Conservation (phyloP, 2,329 filamentous ascomycete species). For the Fusarium marasasianum region DNA sequence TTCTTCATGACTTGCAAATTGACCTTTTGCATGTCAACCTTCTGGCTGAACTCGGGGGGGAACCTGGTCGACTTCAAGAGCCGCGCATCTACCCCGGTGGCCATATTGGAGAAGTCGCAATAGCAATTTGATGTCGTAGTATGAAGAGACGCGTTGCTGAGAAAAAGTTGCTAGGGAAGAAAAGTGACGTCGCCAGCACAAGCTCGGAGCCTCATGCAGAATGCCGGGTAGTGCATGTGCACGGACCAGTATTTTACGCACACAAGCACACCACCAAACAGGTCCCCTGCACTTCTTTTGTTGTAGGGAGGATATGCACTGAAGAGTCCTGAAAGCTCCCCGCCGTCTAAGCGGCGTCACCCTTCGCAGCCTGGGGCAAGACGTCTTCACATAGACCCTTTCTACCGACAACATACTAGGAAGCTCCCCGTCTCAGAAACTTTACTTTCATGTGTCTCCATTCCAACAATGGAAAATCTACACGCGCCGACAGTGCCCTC, state of each 20-base stretch:
- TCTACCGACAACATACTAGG: not conserved
- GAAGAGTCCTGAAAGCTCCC: conserved; percentile 12
- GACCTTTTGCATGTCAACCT: conserved; percentile 97
- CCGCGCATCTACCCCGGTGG: conserved; percentile 87
- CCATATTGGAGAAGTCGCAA: conserved; percentile 64
- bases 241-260: conserved; percentile 18
- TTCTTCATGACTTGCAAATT: conserved; percentile 98
- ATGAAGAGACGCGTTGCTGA: conserved; percentile 30
- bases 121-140: conserved; percentile 23
- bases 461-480: conserved; percentile 60
- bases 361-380: conserved; percentile 25
- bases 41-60: conserved; percentile 89
- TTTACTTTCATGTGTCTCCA: conserved; percentile 17
- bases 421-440: not conserved
- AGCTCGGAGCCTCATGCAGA: not conserved
- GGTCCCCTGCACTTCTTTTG: not conserved
- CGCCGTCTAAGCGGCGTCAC: conserved; percentile 30
- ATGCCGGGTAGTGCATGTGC: not conserved
- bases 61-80: conserved; percentile 92
- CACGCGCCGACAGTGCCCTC: conserved; percentile 72
- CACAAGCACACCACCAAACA: not conserved
- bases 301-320: conserved; percentile 8
- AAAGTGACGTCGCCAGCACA: conserved; percentile 46
- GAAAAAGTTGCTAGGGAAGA: conserved; percentile 35
- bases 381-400: conserved; percentile 10